Evolutionary conservation across 345 rosid genomes (phyloP), one percentile per base, ranked within the genome.

Genomic region (Mercurialis annua): DNA sequence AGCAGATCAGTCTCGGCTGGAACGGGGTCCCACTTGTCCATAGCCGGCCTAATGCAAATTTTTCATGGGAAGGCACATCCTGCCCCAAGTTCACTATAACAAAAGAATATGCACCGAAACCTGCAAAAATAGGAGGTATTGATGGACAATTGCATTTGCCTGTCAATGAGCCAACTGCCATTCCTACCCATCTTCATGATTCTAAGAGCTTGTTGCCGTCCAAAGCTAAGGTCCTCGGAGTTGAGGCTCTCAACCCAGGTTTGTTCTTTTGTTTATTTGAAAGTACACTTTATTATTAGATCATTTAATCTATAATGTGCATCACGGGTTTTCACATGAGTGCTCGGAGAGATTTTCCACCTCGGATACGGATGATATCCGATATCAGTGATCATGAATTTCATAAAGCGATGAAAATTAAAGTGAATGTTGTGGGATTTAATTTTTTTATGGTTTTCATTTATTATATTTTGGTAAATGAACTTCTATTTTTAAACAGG

Each of bases 201-300:
- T 71, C 82, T 66, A 74, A 71, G 64, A 80, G 84, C 71, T 83
- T 79, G 62, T 72, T 81, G 58, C 67, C 76, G 15, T 53, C 74
- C 65, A 76, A 78, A 67, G 62, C 66, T 57, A 87, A 82, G 77
- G 75, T 69, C 66, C 64, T 46, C 27, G 38, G 71, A n/a, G 58
- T 69, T 54, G 82, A 77, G 77, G 65, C 65, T 84, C 78, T 77
- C 29, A 71, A 75, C 65, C 80, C 74, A 78, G 90, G 92, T 89
- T 48, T 69, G 80, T 67, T 69, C 78, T 31, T n/a, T 50, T 55
- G 20, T 24, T 26, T 69, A 47, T 42, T 56, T 20, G 31, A 18
- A 21, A 52, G 56, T 53, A 55, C 56, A 61, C 24, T 31, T 42
- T 18, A 23, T 17, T 10, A 38, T 52, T 36, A 56, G 48, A 29